phyloP scores from a whole-genome alignment of 352 stramenopile species.

The Albugo laibachii region DNA sequence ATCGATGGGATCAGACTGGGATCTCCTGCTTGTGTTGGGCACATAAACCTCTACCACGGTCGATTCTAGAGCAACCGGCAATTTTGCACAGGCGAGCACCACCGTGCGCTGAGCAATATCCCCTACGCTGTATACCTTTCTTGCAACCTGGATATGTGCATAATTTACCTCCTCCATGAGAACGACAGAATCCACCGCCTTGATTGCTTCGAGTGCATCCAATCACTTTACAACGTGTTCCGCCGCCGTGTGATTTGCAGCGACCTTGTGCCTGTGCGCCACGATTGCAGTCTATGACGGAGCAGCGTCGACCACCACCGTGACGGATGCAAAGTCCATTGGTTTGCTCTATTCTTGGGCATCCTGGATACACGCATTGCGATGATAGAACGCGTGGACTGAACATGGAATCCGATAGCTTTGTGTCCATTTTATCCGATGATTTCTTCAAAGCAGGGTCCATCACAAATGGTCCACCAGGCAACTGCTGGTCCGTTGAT shows the following conservation, averaged over 20 bases:
- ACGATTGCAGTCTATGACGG: slow-evolving; percentile 56
- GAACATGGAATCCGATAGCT: too few species aligned
- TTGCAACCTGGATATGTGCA: slow-evolving; percentile 71
- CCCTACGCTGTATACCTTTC: slow-evolving; percentile 58
- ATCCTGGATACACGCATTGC: slow-evolving; percentile 61
- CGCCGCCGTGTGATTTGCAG: slow-evolving; percentile 70
- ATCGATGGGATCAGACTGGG: neutral
- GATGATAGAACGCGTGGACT: too few species aligned
- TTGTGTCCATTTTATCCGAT: too few species aligned
- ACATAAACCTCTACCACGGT: slow-evolving; percentile 67
- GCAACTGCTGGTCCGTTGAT: too few species aligned
- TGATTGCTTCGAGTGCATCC: slow-evolving; percentile 70
- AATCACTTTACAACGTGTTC: slow-evolving; percentile 40
- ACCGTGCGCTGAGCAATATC: slow-evolving; percentile 68
- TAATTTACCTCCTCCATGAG: slow-evolving; percentile 60
- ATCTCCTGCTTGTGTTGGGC: slow-evolving; percentile 25
- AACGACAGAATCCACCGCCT: slow-evolving; percentile 66
- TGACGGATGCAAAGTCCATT: slow-evolving; percentile 72
- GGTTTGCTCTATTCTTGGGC: slow-evolving; percentile 54
- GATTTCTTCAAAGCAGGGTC: too few species aligned
- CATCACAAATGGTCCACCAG: too few species aligned
- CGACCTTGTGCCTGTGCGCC: slow-evolving; percentile 59
- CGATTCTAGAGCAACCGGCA: slow-evolving; percentile 74
- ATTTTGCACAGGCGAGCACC: slow-evolving; percentile 62
- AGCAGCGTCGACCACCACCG: slow-evolving; percentile 66